phyloP scores from a whole-genome alignment of 2,329 filamentous ascomycete species.

The Aureobasidium sp. region DNA sequence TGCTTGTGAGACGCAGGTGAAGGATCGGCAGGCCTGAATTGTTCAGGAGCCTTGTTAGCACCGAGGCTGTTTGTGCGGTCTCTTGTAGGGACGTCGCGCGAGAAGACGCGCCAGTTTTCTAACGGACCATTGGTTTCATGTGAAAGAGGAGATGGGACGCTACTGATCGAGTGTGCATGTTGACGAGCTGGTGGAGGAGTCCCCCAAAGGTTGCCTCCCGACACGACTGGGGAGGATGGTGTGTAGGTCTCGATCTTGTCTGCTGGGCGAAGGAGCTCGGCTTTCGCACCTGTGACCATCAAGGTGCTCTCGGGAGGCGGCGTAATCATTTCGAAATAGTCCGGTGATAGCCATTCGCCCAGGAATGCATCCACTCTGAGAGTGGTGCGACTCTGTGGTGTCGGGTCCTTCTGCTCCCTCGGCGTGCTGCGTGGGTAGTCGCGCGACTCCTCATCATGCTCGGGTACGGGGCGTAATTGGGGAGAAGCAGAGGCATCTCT shows the following conservation, averaged over 20 bases:
- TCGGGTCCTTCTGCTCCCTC: slow-evolving; percentile 22
- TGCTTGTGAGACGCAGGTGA: slow-evolving; percentile 16
- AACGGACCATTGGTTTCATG: slow-evolving; percentile 16
- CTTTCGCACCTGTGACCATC: slow-evolving; percentile 85
- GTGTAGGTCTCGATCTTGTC: slow-evolving; percentile 48
- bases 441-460: slow-evolving; percentile 22
- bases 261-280: slow-evolving; percentile 69
- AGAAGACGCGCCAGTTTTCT: slow-evolving; percentile 28
- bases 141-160: background rate
- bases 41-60: slow-evolving; percentile 4
- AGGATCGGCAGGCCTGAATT: background rate
- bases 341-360: slow-evolving; percentile 88
- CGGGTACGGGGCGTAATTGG: slow-evolving; percentile 24
- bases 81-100: slow-evolving; percentile 23
- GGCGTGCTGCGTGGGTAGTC: slow-evolving; percentile 14
- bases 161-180: slow-evolving; percentile 12
- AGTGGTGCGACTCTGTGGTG: slow-evolving; percentile 41
- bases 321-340: slow-evolving; percentile 89
- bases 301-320: slow-evolving; percentile 76
- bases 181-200: slow-evolving; percentile 20
- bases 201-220: slow-evolving; percentile 36
- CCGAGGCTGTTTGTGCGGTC: slow-evolving; percentile 38
- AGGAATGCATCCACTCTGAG: slow-evolving; percentile 86
- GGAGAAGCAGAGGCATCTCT: slow-evolving; percentile 20
- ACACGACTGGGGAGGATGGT: slow-evolving; percentile 28